These are phyloP conservation scores for Alloteropsis angusta DNA, from an alignment of 202 grass and related monocot species.

Conservation along the genomic window DNA sequence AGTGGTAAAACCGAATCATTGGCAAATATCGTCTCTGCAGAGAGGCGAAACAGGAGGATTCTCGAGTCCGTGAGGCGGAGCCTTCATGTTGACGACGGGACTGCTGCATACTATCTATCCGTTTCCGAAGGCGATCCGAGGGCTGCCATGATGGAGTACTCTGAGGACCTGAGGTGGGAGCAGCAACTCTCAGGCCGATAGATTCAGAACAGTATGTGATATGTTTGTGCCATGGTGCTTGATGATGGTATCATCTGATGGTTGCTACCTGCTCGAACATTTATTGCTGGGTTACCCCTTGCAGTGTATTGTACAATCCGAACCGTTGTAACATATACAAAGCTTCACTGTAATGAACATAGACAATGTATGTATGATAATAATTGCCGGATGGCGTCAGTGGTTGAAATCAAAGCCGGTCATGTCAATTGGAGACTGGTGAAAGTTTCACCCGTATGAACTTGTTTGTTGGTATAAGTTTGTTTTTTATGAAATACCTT, in stretches of 20 bases:
- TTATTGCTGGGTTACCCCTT: not conserved
- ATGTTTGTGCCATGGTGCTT: not conserved
- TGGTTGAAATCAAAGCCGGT: not conserved
- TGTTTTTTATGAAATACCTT: not conserved
- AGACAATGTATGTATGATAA: not conserved
- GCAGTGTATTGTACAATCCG: not conserved
- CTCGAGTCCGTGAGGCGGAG: conserved; percentile 65
- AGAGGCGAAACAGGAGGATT: conserved; percentile 49
- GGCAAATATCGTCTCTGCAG: not conserved
- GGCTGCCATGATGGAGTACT: conserved; percentile 77
- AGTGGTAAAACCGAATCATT: conserved; percentile 17
- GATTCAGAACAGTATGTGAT: not conserved
- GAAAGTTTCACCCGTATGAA: not conserved
- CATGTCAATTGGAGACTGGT: not conserved
- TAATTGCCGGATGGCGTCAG: not conserved
- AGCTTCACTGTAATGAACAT: not conserved
- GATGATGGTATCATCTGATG: not conserved
- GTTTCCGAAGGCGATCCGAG: conserved; percentile 67
- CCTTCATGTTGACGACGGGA: conserved; percentile 70
- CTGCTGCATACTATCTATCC: conserved; percentile 73
- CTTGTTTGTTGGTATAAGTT: not conserved
- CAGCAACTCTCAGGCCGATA: conserved; percentile 26
- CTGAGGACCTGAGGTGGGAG: conserved; percentile 81
- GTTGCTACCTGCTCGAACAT: not conserved
- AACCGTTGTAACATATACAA: not conserved